phyloP scores from a whole-genome alignment of 2,329 filamentous ascomycete species.

The Nigrospora oryzae region DNA sequence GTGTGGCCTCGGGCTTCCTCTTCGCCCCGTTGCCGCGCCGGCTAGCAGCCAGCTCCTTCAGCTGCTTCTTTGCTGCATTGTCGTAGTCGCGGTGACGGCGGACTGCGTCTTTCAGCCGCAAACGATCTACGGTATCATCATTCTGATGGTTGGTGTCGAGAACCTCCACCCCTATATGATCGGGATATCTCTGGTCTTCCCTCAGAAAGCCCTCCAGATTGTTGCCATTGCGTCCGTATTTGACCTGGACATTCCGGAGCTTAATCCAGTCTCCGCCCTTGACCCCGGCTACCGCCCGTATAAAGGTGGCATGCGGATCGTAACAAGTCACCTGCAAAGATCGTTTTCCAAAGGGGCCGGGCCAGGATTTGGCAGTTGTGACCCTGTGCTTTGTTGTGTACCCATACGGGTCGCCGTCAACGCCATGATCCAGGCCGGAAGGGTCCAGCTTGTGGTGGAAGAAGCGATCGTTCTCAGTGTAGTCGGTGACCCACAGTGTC shows the following conservation, averaged over 20 bases:
- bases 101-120: slow-evolving; percentile 47
- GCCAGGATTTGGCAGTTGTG: slow-evolving; percentile 41
- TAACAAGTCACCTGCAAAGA: slow-evolving; percentile 66
- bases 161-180: slow-evolving; percentile 49
- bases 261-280: slow-evolving; percentile 52
- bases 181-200: slow-evolving; percentile 39
- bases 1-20: slow-evolving; percentile 10
- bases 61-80: slow-evolving; percentile 21
- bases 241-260: slow-evolving; percentile 67
- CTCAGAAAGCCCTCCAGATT: slow-evolving; percentile 67
- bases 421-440: slow-evolving; percentile 18
- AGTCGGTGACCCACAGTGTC: slow-evolving; percentile 73
- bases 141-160: slow-evolving; percentile 33
- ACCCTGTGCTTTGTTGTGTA: slow-evolving; percentile 32
- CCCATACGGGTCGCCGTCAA: slow-evolving; percentile 46
- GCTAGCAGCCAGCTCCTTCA: slow-evolving; percentile 8
- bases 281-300: slow-evolving; percentile 39
- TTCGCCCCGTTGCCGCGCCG: slow-evolving; percentile 8
- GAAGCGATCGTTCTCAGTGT: slow-evolving; percentile 62
- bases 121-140: slow-evolving; percentile 23
- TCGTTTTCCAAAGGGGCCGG: slow-evolving; percentile 64
- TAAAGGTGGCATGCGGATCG: slow-evolving; percentile 54
- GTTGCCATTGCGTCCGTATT: slow-evolving; percentile 37
- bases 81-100: slow-evolving; percentile 59
- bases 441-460: slow-evolving; percentile 36